phyloP scores from a whole-genome alignment of 768 basidiomycete genomes.

The Neoboletus subvelutipes region DNA sequence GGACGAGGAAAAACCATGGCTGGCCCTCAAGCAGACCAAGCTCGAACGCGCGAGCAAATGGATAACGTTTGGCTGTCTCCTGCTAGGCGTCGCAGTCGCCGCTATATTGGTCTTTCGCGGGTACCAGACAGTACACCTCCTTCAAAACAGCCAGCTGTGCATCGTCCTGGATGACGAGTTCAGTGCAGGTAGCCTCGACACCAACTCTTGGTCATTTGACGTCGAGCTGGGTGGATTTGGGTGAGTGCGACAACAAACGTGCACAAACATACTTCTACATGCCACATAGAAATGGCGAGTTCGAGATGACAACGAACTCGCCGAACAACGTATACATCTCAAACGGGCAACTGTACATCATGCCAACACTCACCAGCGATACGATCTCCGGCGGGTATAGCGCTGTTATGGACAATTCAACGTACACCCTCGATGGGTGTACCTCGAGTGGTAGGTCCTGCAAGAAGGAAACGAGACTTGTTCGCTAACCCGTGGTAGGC shows the following conservation, averaged over 20 bases:
- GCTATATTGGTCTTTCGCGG: constrained; percentile 48
- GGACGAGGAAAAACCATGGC: constrained; percentile 48
- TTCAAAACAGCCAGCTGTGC: constrained; percentile 38
- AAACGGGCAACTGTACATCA: constrained; percentile 55
- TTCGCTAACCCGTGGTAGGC: constrained; percentile 10
- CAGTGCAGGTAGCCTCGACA: constrained; percentile 38
- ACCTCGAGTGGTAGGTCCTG: constrained; percentile 19
- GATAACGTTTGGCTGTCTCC: constrained; percentile 43
- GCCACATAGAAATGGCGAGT: constrained; percentile 45
- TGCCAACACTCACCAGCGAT: constrained; percentile 58
- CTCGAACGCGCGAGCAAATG: constrained; percentile 42
- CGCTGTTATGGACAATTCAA: constrained; percentile 41
- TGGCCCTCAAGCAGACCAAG: constrained; percentile 34
- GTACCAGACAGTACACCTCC: constrained; percentile 39
- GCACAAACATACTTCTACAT: constrained; percentile 5
- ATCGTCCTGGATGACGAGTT: constrained; percentile 53
- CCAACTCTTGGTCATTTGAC: constrained; percentile 46
- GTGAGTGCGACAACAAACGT: constrained; percentile 16
- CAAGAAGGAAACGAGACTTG: background rate
- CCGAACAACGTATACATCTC: constrained; percentile 43
- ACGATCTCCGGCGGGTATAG: constrained; percentile 35
- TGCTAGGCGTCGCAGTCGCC: constrained; percentile 42
- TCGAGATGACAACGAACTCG: constrained; percentile 51
- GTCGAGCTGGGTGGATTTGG: constrained; percentile 57
- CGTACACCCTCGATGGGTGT: constrained; percentile 39